Percentiles rank a stretch among this genome's conserved stretches.
Evolutionary conservation across 495 filamentous ascomycete genomes (phyloP).

Genomic region (Penicillium robsamsonii): DNA sequence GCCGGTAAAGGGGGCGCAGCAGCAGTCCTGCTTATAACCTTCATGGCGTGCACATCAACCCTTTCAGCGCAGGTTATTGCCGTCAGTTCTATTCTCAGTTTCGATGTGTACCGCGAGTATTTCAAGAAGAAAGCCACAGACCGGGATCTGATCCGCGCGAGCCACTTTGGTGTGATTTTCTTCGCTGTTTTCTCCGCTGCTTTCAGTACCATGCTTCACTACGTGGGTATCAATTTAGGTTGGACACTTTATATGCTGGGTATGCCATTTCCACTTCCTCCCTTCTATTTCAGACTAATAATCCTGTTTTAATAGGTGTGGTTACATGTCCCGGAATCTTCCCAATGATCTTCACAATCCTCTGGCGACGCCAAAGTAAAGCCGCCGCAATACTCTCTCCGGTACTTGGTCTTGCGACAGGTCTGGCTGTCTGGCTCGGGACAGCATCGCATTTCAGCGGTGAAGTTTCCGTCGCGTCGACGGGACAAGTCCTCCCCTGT

Average conservation of each 20-base stretch:
- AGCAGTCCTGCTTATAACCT: slow-evolving; percentile 41
- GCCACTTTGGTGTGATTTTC: slow-evolving; percentile 46
- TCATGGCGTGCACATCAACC: slow-evolving; percentile 47
- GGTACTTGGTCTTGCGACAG: slow-evolving; percentile 40
- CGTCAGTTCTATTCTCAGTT: slow-evolving; percentile 42
- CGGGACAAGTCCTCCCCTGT: slow-evolving; percentile 42
- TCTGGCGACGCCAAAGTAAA: slow-evolving; percentile 48
- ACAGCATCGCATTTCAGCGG: slow-evolving; percentile 44
- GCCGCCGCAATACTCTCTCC: slow-evolving; percentile 45
- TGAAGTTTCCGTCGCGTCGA: slow-evolving; percentile 45
- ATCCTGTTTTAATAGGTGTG: slow-evolving; percentile 22
- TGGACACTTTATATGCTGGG: slow-evolving; percentile 44
- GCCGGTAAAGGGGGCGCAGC: slow-evolving; percentile 45
- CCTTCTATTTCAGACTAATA: background rate
- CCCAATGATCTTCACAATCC: slow-evolving; percentile 49
- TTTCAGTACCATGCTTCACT: slow-evolving; percentile 39
- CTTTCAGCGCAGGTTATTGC: slow-evolving; percentile 45
- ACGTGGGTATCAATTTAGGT: slow-evolving; percentile 36
- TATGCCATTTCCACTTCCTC: slow-evolving; percentile 8
- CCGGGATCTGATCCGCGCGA: slow-evolving; percentile 35
- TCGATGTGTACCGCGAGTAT: slow-evolving; percentile 46
- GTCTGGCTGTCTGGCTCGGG: slow-evolving; percentile 48
- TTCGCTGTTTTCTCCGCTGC: slow-evolving; percentile 41
- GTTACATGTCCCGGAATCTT: slow-evolving; percentile 48
- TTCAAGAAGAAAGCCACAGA: slow-evolving; percentile 43